Percentiles rank a stretch among this genome's conserved stretches.
These are phyloP conservation scores for Aplosporella prunicola DNA, from an alignment of 2,329 filamentous ascomycete genomes.

Conservation along the genomic window DNA sequence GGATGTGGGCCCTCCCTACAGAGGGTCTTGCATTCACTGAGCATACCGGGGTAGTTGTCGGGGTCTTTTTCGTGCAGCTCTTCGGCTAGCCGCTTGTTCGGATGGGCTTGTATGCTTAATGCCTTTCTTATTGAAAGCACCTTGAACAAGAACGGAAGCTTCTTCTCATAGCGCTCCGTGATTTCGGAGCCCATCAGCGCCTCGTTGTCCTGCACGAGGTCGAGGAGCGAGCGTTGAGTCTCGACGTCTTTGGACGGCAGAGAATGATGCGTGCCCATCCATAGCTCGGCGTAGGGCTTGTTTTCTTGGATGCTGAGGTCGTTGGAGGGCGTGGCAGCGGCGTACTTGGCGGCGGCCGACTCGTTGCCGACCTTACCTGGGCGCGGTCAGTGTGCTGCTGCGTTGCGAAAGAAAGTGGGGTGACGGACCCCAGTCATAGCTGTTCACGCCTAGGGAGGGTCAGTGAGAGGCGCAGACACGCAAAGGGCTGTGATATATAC, in stretches of 20 bases:
- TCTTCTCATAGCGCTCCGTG: conserved; percentile 63
- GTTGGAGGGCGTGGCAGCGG: conserved; percentile 67
- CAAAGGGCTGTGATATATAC: conserved; percentile 29
- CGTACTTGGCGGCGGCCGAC: conserved; percentile 83
- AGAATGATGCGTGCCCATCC: conserved; percentile 98
- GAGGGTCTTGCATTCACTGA: neutral
- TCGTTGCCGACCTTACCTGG: conserved; percentile 74
- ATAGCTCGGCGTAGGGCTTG: conserved; percentile 94
- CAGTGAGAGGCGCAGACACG: conserved; percentile 16
- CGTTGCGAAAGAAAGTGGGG: conserved; percentile 12
- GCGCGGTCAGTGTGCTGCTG: conserved; percentile 17
- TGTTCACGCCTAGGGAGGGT: conserved; percentile 70
- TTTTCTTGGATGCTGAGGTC: conserved; percentile 72
- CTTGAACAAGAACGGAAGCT: conserved; percentile 95
- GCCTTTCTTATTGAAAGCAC: conserved; percentile 94
- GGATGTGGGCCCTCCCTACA: too few relatives aligned
- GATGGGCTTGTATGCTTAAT: conserved; percentile 92
- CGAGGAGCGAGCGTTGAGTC: conserved; percentile 76
- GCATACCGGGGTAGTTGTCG: conserved; percentile 72
- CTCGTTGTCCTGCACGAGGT: conserved; percentile 79
- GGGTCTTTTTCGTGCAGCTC: conserved; percentile 75
- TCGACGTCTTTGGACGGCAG: conserved; percentile 84
- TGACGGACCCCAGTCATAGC: conserved; percentile 82
- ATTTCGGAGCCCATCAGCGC: conserved; percentile 68
- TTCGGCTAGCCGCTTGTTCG: conserved; percentile 90